Base-by-base conservation (phyloP, 345 rosid species). In the Cardamine chenopodiifolia region DNA sequence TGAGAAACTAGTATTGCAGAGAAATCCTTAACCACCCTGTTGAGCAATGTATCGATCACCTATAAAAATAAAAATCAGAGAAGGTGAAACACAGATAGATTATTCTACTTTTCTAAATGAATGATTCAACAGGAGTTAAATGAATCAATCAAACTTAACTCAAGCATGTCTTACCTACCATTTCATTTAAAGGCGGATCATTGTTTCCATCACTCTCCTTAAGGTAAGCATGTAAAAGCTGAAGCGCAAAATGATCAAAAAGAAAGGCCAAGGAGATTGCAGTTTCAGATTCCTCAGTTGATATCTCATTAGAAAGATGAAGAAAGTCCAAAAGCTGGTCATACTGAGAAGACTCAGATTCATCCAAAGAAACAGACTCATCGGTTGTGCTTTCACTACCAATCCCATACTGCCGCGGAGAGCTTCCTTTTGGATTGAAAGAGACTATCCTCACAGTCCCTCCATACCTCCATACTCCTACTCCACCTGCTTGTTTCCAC, bases 381-480 rank as follows among this genome's bases (percentile, higher is more conserved):
- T 92, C 97, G 3, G 89, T 83, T 75, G 85, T 88, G 80, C 87
- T 88, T 79, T 90, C 98, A 57, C 93, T 88, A 48, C 97, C 85
- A 35, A 87, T 70, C 62, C 84, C 70, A 47, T 87, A 91, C 3
- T 86, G 75, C 6, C 81, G 66, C 0, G 89, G 81, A n/a, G 93
- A 86, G 58, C 22, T 39, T 1, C 77, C 83, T 78, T 88, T 95
- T 1, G 93, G 93, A 60, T 67, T 47, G 13, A 95, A 82, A 52
- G 93, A 83, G 8, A 85, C 87, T 60, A 95, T 95, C 87, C 87
- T 95, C 59, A 95, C 97, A 17, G 89, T 90, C 40, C 99, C 99
- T 59, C 99, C 99, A 66, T 95, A 95, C 61, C 97, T 86, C 99
- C 99, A 95, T 20, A 95, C 86, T 70, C 99, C 99, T 15, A 84